These are phyloP conservation scores for Imleria badia DNA, from an alignment of 768 basidiomycete genomes.

Conservation along the genomic window DNA sequence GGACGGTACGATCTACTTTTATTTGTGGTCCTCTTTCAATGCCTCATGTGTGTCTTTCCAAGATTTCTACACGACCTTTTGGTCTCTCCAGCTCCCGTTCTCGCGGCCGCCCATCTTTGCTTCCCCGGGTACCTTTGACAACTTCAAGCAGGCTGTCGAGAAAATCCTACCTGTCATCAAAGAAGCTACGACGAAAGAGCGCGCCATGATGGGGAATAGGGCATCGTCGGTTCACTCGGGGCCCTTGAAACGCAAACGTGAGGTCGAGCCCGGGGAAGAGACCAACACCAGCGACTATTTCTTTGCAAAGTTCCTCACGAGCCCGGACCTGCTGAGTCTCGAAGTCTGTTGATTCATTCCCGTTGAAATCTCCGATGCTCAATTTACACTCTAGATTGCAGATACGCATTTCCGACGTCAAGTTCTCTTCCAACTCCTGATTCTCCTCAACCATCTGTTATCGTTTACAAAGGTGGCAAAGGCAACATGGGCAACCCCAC, in stretches of 20 bases:
- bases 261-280: slow-evolving; percentile 53
- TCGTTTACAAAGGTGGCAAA: slow-evolving; percentile 73
- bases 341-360: slow-evolving; percentile 54
- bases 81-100: slow-evolving; percentile 85
- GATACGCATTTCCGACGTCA: slow-evolving; percentile 94
- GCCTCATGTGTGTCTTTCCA: slow-evolving; percentile 1
- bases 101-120: slow-evolving; percentile 76
- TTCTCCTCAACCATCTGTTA: slow-evolving; percentile 73
- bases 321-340: slow-evolving; percentile 80
- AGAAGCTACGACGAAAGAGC: slow-evolving; percentile 85
- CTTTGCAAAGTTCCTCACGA: slow-evolving; percentile 92
- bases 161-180: slow-evolving; percentile 77
- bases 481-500: slow-evolving; percentile 53
- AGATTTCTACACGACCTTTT: slow-evolving; percentile 88
- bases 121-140: slow-evolving; percentile 49
- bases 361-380: background rate
- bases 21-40: background rate
- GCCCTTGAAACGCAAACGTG: slow-evolving; percentile 65
- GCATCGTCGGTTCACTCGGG: slow-evolving; percentile 37
- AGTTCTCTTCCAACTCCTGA: slow-evolving; percentile 81
- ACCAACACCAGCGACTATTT: slow-evolving; percentile 69
- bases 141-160: slow-evolving; percentile 70
- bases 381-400: slow-evolving; percentile 56
- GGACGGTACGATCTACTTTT: slow-evolving; percentile 48
- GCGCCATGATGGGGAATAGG: slow-evolving; percentile 82